phyloP scores from a whole-genome alignment of 768 basidiomycete genomes.

The Podaxis sp. region DNA sequence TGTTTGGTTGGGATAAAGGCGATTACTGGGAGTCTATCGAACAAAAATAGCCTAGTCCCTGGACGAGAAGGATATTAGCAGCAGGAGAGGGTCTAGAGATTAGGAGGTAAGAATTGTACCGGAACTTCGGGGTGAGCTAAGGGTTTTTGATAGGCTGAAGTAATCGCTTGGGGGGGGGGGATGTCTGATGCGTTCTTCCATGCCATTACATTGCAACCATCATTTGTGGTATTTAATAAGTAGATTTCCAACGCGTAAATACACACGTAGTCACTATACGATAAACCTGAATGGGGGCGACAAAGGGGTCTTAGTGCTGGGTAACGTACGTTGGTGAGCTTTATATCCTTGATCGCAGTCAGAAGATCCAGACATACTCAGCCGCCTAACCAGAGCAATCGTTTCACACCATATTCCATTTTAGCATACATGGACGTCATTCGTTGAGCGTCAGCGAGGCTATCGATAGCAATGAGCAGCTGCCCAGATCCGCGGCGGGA shows the following conservation, averaged over 20 bases:
- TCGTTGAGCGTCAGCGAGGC: slow-evolving; percentile 76
- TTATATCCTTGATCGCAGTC: background rate
- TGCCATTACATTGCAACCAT: too few relatives aligned
- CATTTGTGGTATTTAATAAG: too few relatives aligned
- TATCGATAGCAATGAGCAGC: slow-evolving; percentile 22
- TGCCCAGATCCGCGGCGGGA: background rate
- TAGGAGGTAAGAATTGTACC: background rate
- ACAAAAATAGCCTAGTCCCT: background rate
- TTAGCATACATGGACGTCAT: slow-evolving; percentile 86
- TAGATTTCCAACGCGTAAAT: too few relatives aligned
- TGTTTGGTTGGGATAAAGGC: background rate
- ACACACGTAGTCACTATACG: too few relatives aligned
- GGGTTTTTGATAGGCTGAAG: background rate
- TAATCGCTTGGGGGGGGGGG: too few relatives aligned
- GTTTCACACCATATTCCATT: slow-evolving; percentile 92
- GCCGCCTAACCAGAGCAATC: slow-evolving; percentile 83
- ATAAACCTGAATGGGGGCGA: too few relatives aligned
- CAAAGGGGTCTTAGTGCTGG: too few relatives aligned
- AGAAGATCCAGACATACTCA: slow-evolving; percentile 22
- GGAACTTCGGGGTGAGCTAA: background rate
- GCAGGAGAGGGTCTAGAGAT: background rate
- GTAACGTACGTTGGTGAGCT: background rate
- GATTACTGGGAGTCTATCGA: background rate
- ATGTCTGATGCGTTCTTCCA: too few relatives aligned
- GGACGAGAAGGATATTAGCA: background rate